Evolutionary conservation across 805 yeast species (phyloP), one percentile per base, ranked within the genome.

Genomic region (Kregervanrija delftensis): DNA sequence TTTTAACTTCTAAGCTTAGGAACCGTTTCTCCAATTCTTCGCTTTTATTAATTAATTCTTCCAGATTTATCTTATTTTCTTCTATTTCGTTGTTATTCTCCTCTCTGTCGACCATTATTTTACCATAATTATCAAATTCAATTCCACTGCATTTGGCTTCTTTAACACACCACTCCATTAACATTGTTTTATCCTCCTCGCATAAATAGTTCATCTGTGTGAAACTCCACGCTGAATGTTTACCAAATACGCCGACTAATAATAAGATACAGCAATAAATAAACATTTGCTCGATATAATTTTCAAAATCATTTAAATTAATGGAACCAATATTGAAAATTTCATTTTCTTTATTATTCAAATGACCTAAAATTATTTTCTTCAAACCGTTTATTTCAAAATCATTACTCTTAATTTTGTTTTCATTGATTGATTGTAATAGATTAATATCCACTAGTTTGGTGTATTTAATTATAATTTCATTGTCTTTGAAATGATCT

Each of bases 201-300:
- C 53, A 51, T 8, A 58, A 45, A 42, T 52, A 60, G 33, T 56
- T 52, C 30, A 59, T 43, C 42, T 60, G 59, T 1, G 62, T 53
- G 39, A 54, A 45, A 4, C 61, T 62, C 63, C 59, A 60, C 9
- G 62, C 60, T 52, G 47, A 52, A 38, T 57, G 39, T 14, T 50
- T 54, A 8, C 61, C 55, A 6, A 57, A 40, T 3, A 59, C 56
- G 12, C 59, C 53, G 35, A 54, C 43, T 11, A 50, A 51, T 17
- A 61, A 39, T 3, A 61, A 33, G 14, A 60, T 32, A 22, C 61
- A 56, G 30, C 56, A 50, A 40, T 54, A 53, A 11, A 47, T 44
- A 44, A 58, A 59, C 5, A 58, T 41, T 22, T 60, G 60, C 32
- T 51, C 39, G 8, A 22, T 22, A 22, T 22, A 22, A 22, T 16